A percentile compares a stretch with the other conserved stretches of the same genome.
These are phyloP conservation scores for Perkinsus olseni DNA, from an alignment of 169 alveolate species.

Conservation along the genomic window DNA sequence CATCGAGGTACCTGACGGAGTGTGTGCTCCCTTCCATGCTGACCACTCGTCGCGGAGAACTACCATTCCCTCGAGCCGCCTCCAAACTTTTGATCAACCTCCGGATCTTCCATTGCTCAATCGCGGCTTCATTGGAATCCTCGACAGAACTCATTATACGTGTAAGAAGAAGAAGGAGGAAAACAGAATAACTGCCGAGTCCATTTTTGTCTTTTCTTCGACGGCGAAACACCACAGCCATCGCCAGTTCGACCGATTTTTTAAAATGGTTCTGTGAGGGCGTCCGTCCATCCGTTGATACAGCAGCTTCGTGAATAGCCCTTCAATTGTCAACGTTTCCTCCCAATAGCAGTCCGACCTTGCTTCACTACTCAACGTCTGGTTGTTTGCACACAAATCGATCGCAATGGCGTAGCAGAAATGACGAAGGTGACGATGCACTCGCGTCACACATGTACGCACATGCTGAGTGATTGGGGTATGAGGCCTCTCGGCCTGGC, in stretches of 20 bases:
- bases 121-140: constrained; percentile 50
- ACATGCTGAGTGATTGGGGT: too few species aligned
- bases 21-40: not conserved
- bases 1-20: constrained; percentile 91
- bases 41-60: not conserved
- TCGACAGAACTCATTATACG: not conserved
- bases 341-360: too few species aligned
- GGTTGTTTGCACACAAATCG: not conserved
- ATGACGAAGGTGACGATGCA: not conserved
- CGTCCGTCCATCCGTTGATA: too few species aligned
- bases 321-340: too few species aligned
- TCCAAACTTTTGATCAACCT: constrained; percentile 75
- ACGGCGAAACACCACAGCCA: too few species aligned
- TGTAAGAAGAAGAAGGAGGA: not conserved
- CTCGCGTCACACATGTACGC: too few species aligned
- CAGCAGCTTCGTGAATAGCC: too few species aligned
- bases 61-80: constrained; percentile 74
- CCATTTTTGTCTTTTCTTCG: too few species aligned
- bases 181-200: not conserved
- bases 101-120: constrained; percentile 87
- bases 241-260: too few species aligned
- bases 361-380: too few species aligned
- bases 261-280: too few species aligned
- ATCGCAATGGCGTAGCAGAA: not conserved
- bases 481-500: too few species aligned